These are phyloP conservation scores for Chlamydomonas urium DNA, from an alignment of 139 green algal species.

Conservation along the genomic window DNA sequence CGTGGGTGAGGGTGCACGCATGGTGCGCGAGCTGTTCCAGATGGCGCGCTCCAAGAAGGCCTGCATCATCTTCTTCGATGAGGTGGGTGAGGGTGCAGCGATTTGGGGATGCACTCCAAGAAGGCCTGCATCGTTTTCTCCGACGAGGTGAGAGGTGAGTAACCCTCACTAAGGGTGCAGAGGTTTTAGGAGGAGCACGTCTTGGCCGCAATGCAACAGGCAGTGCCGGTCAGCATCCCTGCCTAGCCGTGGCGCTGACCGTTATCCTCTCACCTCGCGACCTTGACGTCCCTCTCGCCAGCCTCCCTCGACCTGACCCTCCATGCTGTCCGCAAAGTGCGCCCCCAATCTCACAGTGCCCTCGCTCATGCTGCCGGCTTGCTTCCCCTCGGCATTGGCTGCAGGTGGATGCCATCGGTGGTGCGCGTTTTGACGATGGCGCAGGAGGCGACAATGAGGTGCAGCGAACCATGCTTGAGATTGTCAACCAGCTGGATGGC, in stretches of 20 bases:
- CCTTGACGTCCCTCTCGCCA: too few species aligned
- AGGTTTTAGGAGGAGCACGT: constrained; percentile 98
- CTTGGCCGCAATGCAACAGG: too few species aligned
- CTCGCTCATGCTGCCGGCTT: background rate
- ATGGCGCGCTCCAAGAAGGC: constrained; percentile 96
- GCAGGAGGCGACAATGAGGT: constrained; percentile 98
- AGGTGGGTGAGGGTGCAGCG: constrained; percentile 94
- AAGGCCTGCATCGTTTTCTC: constrained; percentile 95
- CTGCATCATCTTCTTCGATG: constrained; percentile 96
- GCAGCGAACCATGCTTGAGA: constrained; percentile 99
- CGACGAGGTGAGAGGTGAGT: constrained; percentile 96
- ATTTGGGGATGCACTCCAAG: constrained; percentile 97
- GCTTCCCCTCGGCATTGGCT: background rate
- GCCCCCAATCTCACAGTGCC: too few species aligned
- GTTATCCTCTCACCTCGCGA: too few species aligned
- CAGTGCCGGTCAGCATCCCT: too few species aligned
- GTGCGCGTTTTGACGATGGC: constrained; percentile 92
- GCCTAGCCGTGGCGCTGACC: too few species aligned
- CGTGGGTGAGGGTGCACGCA: constrained; percentile 94
- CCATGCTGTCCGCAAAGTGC: too few species aligned
- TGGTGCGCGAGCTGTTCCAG: constrained; percentile 94
- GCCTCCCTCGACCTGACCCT: too few species aligned
- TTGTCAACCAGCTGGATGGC: constrained; percentile 97
- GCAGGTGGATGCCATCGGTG: constrained; percentile 96
- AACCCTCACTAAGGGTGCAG: constrained; percentile 93